Evolutionary conservation across 495 filamentous ascomycete genomes (phyloP), one percentile per base, ranked within the genome.

Genomic region (Aspergillus panamensis): DNA sequence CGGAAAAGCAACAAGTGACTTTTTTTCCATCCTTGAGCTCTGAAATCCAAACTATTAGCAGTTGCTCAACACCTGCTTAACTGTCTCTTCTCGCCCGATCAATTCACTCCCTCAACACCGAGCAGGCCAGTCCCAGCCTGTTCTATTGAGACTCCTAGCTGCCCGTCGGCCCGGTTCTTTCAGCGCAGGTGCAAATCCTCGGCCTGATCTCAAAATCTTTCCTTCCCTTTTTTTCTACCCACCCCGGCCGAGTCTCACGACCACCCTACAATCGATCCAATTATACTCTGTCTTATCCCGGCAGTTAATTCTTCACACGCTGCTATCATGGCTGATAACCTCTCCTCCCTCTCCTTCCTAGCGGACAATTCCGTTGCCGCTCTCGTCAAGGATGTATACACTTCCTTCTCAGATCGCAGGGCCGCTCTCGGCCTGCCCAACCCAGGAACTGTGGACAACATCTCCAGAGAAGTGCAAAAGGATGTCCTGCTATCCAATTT

Each of bases 401-500:
- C 73, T 58, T 82, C 85, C 40, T 98, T 98, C 73, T 85, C 86
- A 47, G 88, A 93, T 56, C 84, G 89, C 75, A 86, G 94, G 78
- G 88, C 84, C 62, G 85, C 86, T 70, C 82, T 99, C 60, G 93
- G 92, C 59, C 80, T 99, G 50, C 82, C 87, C 31, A 96, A 97
- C 73, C 94, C 94, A 31, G 94, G 95, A 52, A 89, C 88, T 21
- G 85, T 97, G 55, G 94, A 99, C 73, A 88, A 90, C 66, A 87
- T 99, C 69, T 86, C 86, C 55, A 83, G 88, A 63, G 94, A 99
- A 81, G 91, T 96, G 44, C 85, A 94, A 76, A 91, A 91, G 69
- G 92, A 96, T 79, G 92, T 96, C 47, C 85, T 97, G 70, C 84
- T 96, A 62, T 91, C 85, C 72, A 96, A 96, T 77, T 88, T 90